Evolutionary conservation across 2,329 filamentous ascomycete species (phyloP).

Genomic region (Hypomyces rosellus): DNA sequence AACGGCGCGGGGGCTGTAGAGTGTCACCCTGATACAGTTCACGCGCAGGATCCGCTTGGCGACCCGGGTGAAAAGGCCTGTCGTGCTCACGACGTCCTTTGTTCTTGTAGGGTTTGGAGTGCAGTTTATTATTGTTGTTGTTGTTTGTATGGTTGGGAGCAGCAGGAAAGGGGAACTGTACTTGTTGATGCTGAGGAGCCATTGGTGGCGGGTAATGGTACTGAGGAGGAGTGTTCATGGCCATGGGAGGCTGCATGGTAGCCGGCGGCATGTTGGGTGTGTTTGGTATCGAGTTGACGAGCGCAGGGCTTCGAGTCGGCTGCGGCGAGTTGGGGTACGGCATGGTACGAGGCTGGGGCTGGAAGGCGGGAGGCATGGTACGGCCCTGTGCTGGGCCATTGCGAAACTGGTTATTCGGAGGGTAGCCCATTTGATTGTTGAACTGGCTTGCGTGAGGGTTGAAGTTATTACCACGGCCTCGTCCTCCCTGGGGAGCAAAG

Average conservation of each 20-base stretch:
- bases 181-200: constrained; percentile 56
- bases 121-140: constrained; percentile 23
- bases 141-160: not conserved
- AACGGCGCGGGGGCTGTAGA: constrained; percentile 34
- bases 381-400: constrained; percentile 43
- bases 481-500: constrained; percentile 42
- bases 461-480: constrained; percentile 44
- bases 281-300: constrained; percentile 58
- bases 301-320: constrained; percentile 58
- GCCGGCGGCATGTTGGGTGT: constrained; percentile 63
- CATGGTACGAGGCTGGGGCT: constrained; percentile 40
- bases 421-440: constrained; percentile 40
- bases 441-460: constrained; percentile 38
- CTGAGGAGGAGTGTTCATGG: constrained; percentile 57
- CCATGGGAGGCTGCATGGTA: constrained; percentile 49
- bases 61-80: constrained; percentile 35
- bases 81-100: constrained; percentile 41
- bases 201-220: constrained; percentile 56
- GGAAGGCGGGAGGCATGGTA: constrained; percentile 44
- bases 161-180: constrained; percentile 43
- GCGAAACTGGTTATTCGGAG: constrained; percentile 37
- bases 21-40: constrained; percentile 28
- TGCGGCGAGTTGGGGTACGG: constrained; percentile 57
- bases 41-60: constrained; percentile 32
- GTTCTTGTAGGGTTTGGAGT: constrained; percentile 39